Percentiles rank a stretch among this genome's conserved stretches.
phyloP scores from a whole-genome alignment of 768 basidiomycete species.

The Mrakia blollopis region DNA sequence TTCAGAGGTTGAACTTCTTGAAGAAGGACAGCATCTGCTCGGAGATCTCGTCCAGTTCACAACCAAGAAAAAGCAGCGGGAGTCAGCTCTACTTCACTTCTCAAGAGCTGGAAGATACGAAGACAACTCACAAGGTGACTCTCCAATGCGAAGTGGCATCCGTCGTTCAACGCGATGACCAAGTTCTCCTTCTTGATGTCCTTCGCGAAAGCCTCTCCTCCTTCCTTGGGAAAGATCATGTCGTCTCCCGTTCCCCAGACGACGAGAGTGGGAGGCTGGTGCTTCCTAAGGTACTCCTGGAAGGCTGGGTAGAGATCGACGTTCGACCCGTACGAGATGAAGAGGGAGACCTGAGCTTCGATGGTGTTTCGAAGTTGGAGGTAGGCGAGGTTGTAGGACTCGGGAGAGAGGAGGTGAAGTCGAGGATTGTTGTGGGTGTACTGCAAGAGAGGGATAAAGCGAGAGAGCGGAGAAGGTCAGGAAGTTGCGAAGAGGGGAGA shows the following conservation, averaged over 20 bases:
- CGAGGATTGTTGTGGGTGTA: slow-evolving; percentile 46
- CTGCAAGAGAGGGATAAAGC: slow-evolving; percentile 26
- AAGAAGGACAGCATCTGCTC: too few relatives aligned
- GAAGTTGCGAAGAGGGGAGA: slow-evolving; percentile 16
- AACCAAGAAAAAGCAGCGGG: too few relatives aligned
- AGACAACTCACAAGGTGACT: slow-evolving; percentile 39
- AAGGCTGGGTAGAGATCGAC: slow-evolving; percentile 49
- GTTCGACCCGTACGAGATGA: slow-evolving; percentile 49
- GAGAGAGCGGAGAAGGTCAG: neutral
- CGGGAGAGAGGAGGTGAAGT: slow-evolving; percentile 38
- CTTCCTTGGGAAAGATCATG: slow-evolving; percentile 48
- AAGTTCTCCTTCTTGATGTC: slow-evolving; percentile 39
- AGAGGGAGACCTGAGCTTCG: slow-evolving; percentile 51
- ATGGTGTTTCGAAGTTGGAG: slow-evolving; percentile 45
- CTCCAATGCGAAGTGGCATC: slow-evolving; percentile 53
- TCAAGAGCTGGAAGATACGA: too few relatives aligned
- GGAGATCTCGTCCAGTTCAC: too few relatives aligned
- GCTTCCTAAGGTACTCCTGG: slow-evolving; percentile 49
- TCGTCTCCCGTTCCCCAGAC: slow-evolving; percentile 53
- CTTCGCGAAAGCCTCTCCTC: slow-evolving; percentile 50
- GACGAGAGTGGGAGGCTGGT: slow-evolving; percentile 49
- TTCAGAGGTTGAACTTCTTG: too few relatives aligned
- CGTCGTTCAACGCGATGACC: slow-evolving; percentile 47
- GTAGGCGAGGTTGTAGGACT: slow-evolving; percentile 49
- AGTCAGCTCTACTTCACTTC: too few relatives aligned